phyloP scores from a whole-genome alignment of 2,329 filamentous ascomycete genomes.

The Pseudonectria foliicola region DNA sequence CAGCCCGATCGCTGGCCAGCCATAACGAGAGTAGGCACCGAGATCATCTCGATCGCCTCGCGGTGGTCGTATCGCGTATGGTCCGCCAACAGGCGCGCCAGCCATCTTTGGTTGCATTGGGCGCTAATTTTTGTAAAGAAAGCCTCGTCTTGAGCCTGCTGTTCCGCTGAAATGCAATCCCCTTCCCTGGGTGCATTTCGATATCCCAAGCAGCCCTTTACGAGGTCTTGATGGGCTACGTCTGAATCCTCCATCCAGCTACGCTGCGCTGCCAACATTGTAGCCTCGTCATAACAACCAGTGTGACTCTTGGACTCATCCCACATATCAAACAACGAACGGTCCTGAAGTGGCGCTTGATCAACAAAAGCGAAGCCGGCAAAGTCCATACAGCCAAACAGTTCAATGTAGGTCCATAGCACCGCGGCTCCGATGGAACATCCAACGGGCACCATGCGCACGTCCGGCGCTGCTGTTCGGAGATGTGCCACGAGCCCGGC shows the following conservation, averaged over 20 bases:
- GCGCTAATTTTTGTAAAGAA: slow-evolving; percentile 22
- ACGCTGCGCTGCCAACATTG: slow-evolving; percentile 15
- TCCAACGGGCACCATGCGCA: slow-evolving; percentile 18
- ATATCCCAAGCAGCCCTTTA: slow-evolving; percentile 19
- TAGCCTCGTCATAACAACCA: slow-evolving; percentile 20
- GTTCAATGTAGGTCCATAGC: slow-evolving; percentile 20
- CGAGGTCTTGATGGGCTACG: slow-evolving; percentile 16
- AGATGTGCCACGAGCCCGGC: slow-evolving; percentile 13
- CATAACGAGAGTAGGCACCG: slow-evolving; percentile 20
- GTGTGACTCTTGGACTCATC: slow-evolving; percentile 16
- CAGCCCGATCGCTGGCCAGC: slow-evolving; percentile 19
- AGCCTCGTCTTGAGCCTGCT: slow-evolving; percentile 14
- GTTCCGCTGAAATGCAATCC: slow-evolving; percentile 14
- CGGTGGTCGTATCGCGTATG: slow-evolving; percentile 22
- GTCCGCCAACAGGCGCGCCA: slow-evolving; percentile 20
- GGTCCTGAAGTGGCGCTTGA: slow-evolving; percentile 21
- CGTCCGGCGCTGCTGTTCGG: slow-evolving; percentile 9
- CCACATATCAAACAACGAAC: slow-evolving; percentile 17
- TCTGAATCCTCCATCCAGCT: slow-evolving; percentile 18
- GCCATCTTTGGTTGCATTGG: slow-evolving; percentile 18
- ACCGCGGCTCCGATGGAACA: slow-evolving; percentile 22
- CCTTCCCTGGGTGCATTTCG: slow-evolving; percentile 14
- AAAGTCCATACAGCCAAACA: slow-evolving; percentile 20
- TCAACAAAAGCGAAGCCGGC: slow-evolving; percentile 21
- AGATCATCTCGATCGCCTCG: slow-evolving; percentile 18